Conservation (phyloP, 2,329 filamentous ascomycete genomes). For the Fusarium nisikadoi region DNA sequence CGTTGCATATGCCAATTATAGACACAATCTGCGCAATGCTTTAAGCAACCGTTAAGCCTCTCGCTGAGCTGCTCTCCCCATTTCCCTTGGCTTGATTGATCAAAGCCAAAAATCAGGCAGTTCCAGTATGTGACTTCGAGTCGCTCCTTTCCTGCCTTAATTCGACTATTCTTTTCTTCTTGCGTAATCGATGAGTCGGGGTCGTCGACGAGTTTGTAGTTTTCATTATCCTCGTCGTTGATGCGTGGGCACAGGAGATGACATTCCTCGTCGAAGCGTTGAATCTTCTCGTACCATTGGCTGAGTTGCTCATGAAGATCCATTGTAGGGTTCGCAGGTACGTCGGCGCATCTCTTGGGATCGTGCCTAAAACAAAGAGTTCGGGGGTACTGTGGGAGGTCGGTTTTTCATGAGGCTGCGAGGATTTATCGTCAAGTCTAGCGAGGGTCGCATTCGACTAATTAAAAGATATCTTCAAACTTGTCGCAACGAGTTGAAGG, state of each 20-base stretch:
- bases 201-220: conserved; percentile 66
- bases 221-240: conserved; percentile 69
- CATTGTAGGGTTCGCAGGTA: conserved; percentile 47
- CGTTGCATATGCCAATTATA: conserved; percentile 79
- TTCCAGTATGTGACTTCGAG: conserved; percentile 73
- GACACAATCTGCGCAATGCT: conserved; percentile 75
- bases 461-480: neutral
- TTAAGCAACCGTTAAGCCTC: conserved; percentile 68
- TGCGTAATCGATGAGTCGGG: conserved; percentile 59
- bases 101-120: conserved; percentile 75
- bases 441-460: neutral
- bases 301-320: conserved; percentile 54
- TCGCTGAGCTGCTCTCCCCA: conserved; percentile 69
- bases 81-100: conserved; percentile 66
- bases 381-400: neutral
- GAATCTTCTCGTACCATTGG: conserved; percentile 57
- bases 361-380: conserved; percentile 9
- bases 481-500: neutral
- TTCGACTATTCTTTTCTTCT: conserved; percentile 63
- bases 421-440: neutral
- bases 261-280: conserved; percentile 57
- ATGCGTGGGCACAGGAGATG: conserved; percentile 77
- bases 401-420: conserved; percentile 12
- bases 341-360: conserved; percentile 37
- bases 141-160: conserved; percentile 65